phyloP scores from a whole-genome alignment of 139 green algal genomes.

The Pleodorina starrii region DNA sequence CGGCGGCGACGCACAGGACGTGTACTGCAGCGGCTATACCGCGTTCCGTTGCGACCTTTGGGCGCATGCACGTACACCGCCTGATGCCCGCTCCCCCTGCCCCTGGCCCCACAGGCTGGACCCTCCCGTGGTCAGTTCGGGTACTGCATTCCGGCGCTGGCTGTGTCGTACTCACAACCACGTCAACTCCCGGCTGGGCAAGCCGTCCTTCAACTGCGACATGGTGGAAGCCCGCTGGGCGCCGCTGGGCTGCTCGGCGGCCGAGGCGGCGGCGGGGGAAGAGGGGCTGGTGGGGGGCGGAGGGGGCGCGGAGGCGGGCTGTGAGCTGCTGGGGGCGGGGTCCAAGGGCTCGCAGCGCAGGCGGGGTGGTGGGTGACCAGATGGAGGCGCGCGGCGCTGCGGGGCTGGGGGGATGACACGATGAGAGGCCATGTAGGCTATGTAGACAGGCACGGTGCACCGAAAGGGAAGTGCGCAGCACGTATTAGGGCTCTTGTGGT shows the following conservation, averaged over 20 bases:
- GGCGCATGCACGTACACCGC: no score
- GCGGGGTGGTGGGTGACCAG: neutral
- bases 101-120: slow-evolving; percentile 66
- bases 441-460: no score
- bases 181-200: slow-evolving; percentile 81
- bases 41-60: no score
- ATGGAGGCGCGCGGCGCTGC: no score
- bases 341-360: neutral
- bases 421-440: no score
- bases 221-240: slow-evolving; percentile 81
- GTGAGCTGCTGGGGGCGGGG: slow-evolving; percentile 37
- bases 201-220: slow-evolving; percentile 91
- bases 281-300: neutral
- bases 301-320: neutral
- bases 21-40: no score
- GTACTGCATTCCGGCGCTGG: slow-evolving; percentile 80
- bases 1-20: no score
- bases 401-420: no score
- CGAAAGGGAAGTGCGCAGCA: no score
- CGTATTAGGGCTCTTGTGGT: no score
- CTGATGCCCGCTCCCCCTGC: no score
- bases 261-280: neutral
- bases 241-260: slow-evolving; percentile 23
- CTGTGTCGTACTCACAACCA: slow-evolving; percentile 92
- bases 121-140: slow-evolving; percentile 66